Base-by-base conservation (phyloP, 345 rosid genomes). In the Laguncularia racemosa region DNA sequence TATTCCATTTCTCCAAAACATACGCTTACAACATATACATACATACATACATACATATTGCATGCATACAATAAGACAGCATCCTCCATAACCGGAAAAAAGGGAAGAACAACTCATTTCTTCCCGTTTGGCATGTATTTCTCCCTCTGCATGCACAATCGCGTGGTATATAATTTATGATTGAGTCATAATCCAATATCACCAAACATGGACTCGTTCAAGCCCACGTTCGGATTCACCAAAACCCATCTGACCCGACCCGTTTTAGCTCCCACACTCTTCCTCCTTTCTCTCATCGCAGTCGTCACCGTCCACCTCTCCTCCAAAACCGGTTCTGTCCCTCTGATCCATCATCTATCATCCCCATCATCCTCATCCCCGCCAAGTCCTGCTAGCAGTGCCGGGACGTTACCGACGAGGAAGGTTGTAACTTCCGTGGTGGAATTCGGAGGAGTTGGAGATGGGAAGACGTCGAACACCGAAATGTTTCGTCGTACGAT, bases 391-490 rank as follows among this genome's bases (percentile, higher is more conserved):
- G 1, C 47, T 0, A 13, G 45, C 4, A 3, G 57, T 3, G 45
- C n/a, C 0, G 33, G 53, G 20, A 20, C 17, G 28, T 47, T 62
- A 38, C 76, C 72, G 15, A 58, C 43, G 65, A 81, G 91, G 12
- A 75, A 71, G 70, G 67, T 73, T 50, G 89, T 77, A n/a, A 74
- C 79, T 89, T 90, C 96, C 58, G 64, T 95, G 14, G 60, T 55
- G 44, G 91, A 90, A 19, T 95, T 90, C 69, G 97, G 99, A 2
- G 99, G 97, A 2, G 84, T 90, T 11, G 96, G 96, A 10, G 97
- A 95, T 20, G 97, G 97, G 0, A 62, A 57, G 48, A 83, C 88
- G 44, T 85, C 83, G 8, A 90, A 95, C 56, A 90, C 99, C 14
- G 87, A 63, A 23, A 68, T 84, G 73, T 95, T 90, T 63, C 74